phyloP scores from a whole-genome alignment of 2,329 filamentous ascomycete species.

The Thelonectria blattea region DNA sequence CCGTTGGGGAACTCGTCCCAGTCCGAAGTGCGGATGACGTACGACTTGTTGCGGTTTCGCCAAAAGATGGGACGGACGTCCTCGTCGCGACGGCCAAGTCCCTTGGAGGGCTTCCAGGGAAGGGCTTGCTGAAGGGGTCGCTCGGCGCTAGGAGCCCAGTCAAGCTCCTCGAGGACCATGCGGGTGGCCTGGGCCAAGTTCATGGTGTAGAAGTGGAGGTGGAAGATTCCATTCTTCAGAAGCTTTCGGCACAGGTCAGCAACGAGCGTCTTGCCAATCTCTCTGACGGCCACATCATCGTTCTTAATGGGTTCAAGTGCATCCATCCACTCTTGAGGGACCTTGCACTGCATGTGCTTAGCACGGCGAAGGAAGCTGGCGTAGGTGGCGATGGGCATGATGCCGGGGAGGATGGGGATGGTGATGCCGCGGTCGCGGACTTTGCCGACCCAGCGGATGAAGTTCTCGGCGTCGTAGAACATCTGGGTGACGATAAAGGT shows the following conservation, averaged over 20 bases:
- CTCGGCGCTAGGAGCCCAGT: slow-evolving; percentile 77
- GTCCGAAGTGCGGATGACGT: slow-evolving; percentile 92
- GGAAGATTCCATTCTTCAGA: slow-evolving; percentile 79
- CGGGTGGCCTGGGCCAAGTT: slow-evolving; percentile 93
- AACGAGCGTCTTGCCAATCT: slow-evolving; percentile 85
- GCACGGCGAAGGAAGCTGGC: slow-evolving; percentile 89
- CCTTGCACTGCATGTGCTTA: slow-evolving; percentile 86
- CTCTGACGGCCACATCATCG: slow-evolving; percentile 89
- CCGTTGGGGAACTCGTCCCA: slow-evolving; percentile 99
- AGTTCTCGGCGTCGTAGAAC: slow-evolving; percentile 98
- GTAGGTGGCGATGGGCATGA: slow-evolving; percentile 91
- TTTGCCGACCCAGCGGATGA: slow-evolving; percentile 86
- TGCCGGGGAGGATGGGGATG: slow-evolving; percentile 83
- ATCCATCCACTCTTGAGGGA: slow-evolving; percentile 82
- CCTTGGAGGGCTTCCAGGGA: slow-evolving; percentile 95
- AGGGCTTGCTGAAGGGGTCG: slow-evolving; percentile 86
- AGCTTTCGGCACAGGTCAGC: slow-evolving; percentile 90
- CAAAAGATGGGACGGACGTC: slow-evolving; percentile 99
- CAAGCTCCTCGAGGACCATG: slow-evolving; percentile 90
- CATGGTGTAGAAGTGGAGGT: slow-evolving; percentile 99
- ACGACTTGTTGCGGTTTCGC: slow-evolving; percentile 96
- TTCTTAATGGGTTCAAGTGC: slow-evolving; percentile 93
- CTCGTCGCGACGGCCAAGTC: slow-evolving; percentile 84
- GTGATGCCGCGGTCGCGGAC: slow-evolving; percentile 85
- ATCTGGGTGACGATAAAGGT: slow-evolving; percentile 98